Evolutionary conservation across 805 yeast species (phyloP).

Genomic region (Wickerhamomyces sydowiorum): DNA sequence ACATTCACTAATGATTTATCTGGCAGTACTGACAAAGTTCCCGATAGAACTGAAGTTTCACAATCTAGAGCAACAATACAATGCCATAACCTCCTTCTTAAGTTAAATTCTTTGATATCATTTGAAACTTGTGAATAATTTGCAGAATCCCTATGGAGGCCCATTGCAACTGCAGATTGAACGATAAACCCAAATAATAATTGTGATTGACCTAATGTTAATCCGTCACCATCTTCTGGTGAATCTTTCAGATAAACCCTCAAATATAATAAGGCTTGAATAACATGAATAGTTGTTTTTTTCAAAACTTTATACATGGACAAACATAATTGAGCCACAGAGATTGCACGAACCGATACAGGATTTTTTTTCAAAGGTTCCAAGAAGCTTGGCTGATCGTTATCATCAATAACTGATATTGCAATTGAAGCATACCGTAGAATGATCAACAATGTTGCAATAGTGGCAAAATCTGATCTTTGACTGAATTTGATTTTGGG

Average conservation of each 20-base stretch:
- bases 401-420: conserved; percentile 13
- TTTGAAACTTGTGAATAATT: conserved; percentile 11
- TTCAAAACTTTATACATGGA: conserved; percentile 33
- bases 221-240: conserved; percentile 43
- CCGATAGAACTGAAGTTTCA: conserved; percentile 6
- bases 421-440: conserved; percentile 36
- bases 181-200: conserved; percentile 29
- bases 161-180: conserved; percentile 39
- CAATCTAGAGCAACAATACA: conserved; percentile 9
- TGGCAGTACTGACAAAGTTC: conserved; percentile 10
- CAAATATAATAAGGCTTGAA: conserved; percentile 37
- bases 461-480: conserved; percentile 32
- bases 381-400: conserved; percentile 13
- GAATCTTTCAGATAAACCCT: conserved; percentile 34
- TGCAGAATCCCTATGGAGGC: conserved; percentile 42
- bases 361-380: conserved; percentile 26
- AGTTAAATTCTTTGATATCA: conserved; percentile 6
- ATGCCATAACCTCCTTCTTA: conserved; percentile 18
- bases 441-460: conserved; percentile 34
- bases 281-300: conserved; percentile 28
- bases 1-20: conserved; percentile 8
- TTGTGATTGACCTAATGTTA: conserved; percentile 32
- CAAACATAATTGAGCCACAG: conserved; percentile 34
- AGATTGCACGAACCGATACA: conserved; percentile 29
- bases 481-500: conserved; percentile 25